A percentile compares a stretch with the other conserved stretches of the same genome.
Evolutionary conservation across 1,284 basidiomycete species (phyloP).

Genomic region (Trichosporon sp.): DNA sequence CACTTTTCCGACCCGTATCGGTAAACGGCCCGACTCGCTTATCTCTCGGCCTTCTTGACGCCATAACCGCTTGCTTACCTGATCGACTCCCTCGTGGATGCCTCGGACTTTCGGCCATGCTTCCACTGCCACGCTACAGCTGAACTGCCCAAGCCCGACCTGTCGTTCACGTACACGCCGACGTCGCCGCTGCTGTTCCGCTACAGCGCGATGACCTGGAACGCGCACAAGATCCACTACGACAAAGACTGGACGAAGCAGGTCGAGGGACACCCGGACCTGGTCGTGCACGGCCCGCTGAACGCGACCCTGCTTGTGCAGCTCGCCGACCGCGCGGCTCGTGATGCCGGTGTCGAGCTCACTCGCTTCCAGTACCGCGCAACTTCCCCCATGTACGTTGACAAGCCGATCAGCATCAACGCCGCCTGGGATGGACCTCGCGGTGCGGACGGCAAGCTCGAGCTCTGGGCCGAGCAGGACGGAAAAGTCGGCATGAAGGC

Average conservation of each 20-base stretch:
- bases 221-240: constrained; percentile 47
- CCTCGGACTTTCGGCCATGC: neutral
- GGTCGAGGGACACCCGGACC: constrained; percentile 69
- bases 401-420: constrained; percentile 55
- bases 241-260: constrained; percentile 56
- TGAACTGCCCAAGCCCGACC: constrained; percentile 48
- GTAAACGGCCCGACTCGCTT: neutral
- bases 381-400: constrained; percentile 64
- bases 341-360: constrained; percentile 36
- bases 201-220: constrained; percentile 70
- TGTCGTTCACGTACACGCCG: constrained; percentile 60
- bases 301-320: constrained; percentile 72
- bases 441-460: constrained; percentile 41
- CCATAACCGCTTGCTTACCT: neutral
- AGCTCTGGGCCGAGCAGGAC: constrained; percentile 57
- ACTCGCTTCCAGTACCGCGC: constrained; percentile 65
- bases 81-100: neutral
- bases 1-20: neutral
- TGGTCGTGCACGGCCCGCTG: constrained; percentile 73
- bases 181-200: constrained; percentile 68
- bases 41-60: neutral
- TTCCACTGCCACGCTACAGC: neutral
- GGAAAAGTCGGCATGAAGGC: constrained; percentile 68
- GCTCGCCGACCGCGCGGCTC: constrained; percentile 44
- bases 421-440: constrained; percentile 49